Base-by-base conservation (phyloP, 768 basidiomycete species). In the Termitomyces sp. region DNA sequence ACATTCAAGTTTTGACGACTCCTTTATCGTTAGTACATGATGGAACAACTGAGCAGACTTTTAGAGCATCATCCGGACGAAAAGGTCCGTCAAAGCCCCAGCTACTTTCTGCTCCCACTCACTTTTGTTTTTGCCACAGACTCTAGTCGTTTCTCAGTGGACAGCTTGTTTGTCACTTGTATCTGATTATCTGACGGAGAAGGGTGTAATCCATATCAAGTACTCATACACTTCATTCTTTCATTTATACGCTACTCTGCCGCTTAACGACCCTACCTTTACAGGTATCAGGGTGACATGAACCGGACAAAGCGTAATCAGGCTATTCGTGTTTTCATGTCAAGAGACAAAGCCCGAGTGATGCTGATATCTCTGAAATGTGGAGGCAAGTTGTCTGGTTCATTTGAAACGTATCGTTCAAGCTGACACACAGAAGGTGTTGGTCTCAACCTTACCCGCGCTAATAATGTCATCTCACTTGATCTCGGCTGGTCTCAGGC, bases 131-230 rank as follows among this genome's bases (percentile, higher is more conserved):
- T 24, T 16, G 28, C 9, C 47, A 22, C 56, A 87, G 82, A 77
- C 79, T 47, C 67, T 92, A 51, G 71, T 90, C 57, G 77, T 90
- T 56, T 88, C 86, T 0, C 85, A 87, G 66, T 91, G 89, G 84
- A 87, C 85, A 0, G 69, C 74, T 6, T 87, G 83, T 56, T 75
- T 92, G 37, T 75, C 79, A 10, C 74, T 90, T 4, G 79, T 86
- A n/a, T 85, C 81, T 0, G 70, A 81, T 51, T 87, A 86, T 64
- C 74, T 92, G n/a, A 68, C 70, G 0, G 77, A 81, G 63, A 71
- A 78, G 22, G 73, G 73, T 1, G 76, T 86, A 48, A 62, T 70
- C 3, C 83, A 84, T 60, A 80, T 86, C 56, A 84, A 82, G 81
- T 84, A 62, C 15, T 73, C 64, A 34, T 34, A 15, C 22, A 37